A percentile compares a stretch with the other conserved stretches of the same genome.
Evolutionary conservation across 768 basidiomycete genomes (phyloP).

Genomic region (Agrocybe praecox): DNA sequence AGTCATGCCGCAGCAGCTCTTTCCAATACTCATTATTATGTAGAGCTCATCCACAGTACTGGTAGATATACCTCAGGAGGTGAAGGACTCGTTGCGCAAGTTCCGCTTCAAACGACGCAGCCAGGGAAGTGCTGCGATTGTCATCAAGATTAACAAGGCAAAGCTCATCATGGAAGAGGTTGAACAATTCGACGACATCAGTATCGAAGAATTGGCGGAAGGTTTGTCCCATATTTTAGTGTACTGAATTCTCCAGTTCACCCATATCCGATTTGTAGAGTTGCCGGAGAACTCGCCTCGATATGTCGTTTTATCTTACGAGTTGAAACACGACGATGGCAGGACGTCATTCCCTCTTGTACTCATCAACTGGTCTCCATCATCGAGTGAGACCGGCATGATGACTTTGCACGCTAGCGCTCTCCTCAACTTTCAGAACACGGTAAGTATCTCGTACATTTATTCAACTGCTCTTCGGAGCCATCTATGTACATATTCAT

Average conservation of each 20-base stretch:
- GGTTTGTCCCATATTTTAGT: conserved; percentile 45
- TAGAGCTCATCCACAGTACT: conserved; percentile 56
- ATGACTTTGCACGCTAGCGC: conserved; percentile 85
- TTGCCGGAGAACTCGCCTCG: conserved; percentile 87
- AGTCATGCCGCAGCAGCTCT: conserved; percentile 20
- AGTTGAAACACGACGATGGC: conserved; percentile 79
- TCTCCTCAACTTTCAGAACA: conserved; percentile 75
- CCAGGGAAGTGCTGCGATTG: conserved; percentile 73
- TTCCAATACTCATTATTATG: conserved; percentile 2
- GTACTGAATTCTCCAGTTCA: background rate
- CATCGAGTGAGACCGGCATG: conserved; percentile 72
- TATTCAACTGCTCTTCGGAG: too few species aligned
- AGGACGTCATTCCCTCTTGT: conserved; percentile 84
- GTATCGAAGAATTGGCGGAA: conserved; percentile 85
- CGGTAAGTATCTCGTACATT: conserved; percentile 46
- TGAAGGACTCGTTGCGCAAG: conserved; percentile 81
- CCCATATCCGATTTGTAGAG: conserved; percentile 45
- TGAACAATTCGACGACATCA: conserved; percentile 75
- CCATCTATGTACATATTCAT: background rate
- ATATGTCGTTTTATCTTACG: conserved; percentile 84
- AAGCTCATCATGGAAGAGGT: conserved; percentile 82
- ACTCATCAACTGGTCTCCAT: conserved; percentile 88
- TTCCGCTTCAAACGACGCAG: conserved; percentile 76
- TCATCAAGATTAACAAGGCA: conserved; percentile 90
- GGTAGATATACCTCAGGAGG: conserved; percentile 81